A percentile compares a stretch with the other conserved stretches of the same genome.
Evolutionary conservation across 164 flowering plant genomes (phyloP).

Genomic region (Stephania yunnanensis): DNA sequence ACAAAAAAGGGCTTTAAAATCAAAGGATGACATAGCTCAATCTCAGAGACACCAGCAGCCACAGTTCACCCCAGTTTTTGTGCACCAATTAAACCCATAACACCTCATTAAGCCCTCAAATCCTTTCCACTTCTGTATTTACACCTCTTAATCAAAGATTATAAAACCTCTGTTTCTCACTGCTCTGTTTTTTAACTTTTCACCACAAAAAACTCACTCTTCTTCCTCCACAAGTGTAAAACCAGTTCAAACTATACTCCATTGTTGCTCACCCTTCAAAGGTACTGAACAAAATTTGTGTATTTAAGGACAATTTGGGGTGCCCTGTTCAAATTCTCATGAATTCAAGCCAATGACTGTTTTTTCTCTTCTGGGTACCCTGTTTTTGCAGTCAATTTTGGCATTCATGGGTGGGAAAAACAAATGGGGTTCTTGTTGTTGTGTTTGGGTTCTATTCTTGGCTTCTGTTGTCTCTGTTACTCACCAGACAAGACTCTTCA

Average conservation of each 20-base stretch:
- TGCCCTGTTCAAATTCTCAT: not conserved
- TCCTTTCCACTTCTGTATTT: too few relatives aligned
- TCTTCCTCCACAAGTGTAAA: not conserved
- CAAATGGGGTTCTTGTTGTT: not conserved
- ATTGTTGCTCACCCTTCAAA: not conserved
- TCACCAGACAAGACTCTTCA: not conserved
- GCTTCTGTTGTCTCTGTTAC: not conserved
- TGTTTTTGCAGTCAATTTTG: not conserved
- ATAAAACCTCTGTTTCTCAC: not conserved
- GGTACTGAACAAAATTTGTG: not conserved
- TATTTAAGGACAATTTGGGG: not conserved
- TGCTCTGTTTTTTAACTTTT: not conserved
- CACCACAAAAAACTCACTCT: not conserved
- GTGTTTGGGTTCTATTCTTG: not conserved
- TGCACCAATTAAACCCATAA: too few relatives aligned
- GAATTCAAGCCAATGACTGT: not conserved
- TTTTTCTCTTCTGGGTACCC: not conserved
- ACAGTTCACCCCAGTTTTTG: too few relatives aligned
- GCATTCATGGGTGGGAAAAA: not conserved
- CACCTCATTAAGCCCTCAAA: too few relatives aligned
- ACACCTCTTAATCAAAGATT: too few relatives aligned
- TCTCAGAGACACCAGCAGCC: too few relatives aligned
- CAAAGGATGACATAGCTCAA: too few relatives aligned
- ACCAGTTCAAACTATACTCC: not conserved
- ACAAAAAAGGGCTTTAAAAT: too few relatives aligned